A percentile compares a stretch with the other conserved stretches of the same genome.
Evolutionary conservation across 2,329 filamentous ascomycete genomes (phyloP).

Genomic region (Fusarium hostae): DNA sequence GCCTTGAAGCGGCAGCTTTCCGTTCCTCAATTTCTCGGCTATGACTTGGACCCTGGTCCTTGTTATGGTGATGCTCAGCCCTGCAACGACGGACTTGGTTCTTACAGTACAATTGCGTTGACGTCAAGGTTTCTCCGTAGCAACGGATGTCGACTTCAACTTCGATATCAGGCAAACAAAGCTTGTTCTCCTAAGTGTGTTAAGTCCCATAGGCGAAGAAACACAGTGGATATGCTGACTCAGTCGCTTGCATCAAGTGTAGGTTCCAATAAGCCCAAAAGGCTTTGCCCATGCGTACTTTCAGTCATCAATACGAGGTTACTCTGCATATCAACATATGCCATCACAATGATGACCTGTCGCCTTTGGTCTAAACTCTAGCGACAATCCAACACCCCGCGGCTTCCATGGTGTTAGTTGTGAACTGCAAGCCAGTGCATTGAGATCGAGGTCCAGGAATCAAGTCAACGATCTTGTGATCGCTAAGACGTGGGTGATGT

Average conservation of each 20-base stretch:
- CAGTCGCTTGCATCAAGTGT: background rate
- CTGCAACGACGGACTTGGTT: constrained; percentile 14
- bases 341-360: background rate
- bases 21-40: constrained; percentile 13
- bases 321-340: constrained; percentile 4
- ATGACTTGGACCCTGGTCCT: constrained; percentile 3
- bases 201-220: background rate
- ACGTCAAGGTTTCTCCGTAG: constrained; percentile 30
- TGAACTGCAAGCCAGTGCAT: background rate
- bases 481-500: too few species aligned
- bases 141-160: constrained; percentile 11
- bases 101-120: constrained; percentile 4
- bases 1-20: constrained; percentile 28
- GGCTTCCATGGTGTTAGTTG: background rate
- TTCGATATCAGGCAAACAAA: background rate
- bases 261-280: background rate
- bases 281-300: background rate
- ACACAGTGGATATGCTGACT: background rate
- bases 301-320: constrained; percentile 17
- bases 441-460: background rate
- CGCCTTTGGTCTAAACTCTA: background rate
- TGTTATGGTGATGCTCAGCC: constrained; percentile 24
- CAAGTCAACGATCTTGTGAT: too few species aligned
- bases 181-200: background rate
- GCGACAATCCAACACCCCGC: background rate